Conservation (phyloP, 768 basidiomycete species). For the Trametopsis cervina region DNA sequence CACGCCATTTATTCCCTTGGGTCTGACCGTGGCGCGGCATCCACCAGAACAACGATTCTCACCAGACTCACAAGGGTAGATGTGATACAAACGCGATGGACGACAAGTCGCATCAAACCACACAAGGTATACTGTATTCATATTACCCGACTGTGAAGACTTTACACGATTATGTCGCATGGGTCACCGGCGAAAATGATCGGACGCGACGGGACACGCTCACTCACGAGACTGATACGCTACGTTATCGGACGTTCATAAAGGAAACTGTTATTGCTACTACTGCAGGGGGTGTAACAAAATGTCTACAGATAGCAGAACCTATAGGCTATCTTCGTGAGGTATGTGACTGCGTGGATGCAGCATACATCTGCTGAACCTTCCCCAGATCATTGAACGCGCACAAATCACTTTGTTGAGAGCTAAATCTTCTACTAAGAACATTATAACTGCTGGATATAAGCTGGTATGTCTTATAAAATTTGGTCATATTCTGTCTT, state of each 20-base stretch:
- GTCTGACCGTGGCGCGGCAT: no score
- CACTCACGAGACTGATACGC: conserved; percentile 9
- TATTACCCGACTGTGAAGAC: conserved; percentile 17
- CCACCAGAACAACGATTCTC: no score
- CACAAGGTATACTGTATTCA: conserved; percentile 9
- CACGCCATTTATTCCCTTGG: no score
- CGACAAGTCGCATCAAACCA: neutral
- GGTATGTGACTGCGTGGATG: conserved; percentile 37
- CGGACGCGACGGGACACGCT: neutral
- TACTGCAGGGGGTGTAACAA: conserved; percentile 11
- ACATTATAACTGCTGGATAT: conserved; percentile 7
- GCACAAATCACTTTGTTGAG: conserved; percentile 6
- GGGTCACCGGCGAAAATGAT: neutral
- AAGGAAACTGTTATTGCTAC: conserved; percentile 40
- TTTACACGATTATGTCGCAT: conserved; percentile 8
- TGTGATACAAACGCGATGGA: no score
- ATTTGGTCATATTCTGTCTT: neutral
- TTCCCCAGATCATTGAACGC: conserved; percentile 11
- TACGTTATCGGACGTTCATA: conserved; percentile 27
- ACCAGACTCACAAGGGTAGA: no score
- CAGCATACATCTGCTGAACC: no score
- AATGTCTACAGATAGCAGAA: conserved; percentile 18
- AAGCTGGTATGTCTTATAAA: neutral
- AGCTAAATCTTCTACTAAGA: neutral
- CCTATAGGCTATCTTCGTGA: conserved; percentile 49